Evolutionary conservation across 805 yeast genomes (phyloP), one percentile per base, ranked within the genome.

Genomic region (Ogataea naganishii): DNA sequence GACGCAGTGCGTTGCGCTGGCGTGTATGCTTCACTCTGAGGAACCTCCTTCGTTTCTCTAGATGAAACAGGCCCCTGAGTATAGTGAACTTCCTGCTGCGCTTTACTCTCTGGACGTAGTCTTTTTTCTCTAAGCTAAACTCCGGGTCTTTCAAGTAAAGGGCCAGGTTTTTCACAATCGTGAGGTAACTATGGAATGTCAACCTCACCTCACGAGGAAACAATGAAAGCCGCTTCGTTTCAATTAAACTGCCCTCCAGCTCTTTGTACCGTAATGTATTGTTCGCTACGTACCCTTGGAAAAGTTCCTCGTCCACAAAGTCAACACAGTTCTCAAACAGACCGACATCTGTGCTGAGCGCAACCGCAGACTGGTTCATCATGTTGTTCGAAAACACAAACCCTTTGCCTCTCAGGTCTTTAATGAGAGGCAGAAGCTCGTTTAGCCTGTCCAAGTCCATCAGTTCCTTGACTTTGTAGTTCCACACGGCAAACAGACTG

Each of bases 401-500:
- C 3, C 60, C 58, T 6, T 39, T 40, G 1, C 28, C 14, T 6
- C 24, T 31, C 17, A 54, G 33, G 7, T 27, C 27, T 2, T 41
- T 40, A 9, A 52, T 26, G 12, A 36, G 39, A 3, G 31, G 18
- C 8, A 38, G 31, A 5, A 51, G 23, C 10, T 41, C 41, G 7
- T 16, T 24, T 18, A 47, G 20, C 18, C 41, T 36, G 12, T 38
- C 40, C 9, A 54, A 43, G 24, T 47, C 47, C 18, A 40, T 36
- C 20, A 61, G 30, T 29, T 51, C 52, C 15, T 34, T 27, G 17
- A 58, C 35, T 38, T 50, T 38, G 34, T 35, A 58, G 23, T 37
- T 42, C 66, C 50, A 52, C 18, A 51, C 37, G 23, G 31, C 45
- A 38, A 23, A 35, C 31, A 44, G 44, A 6, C 48, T 47, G 28